These are phyloP conservation scores for Globisporangium paddicum DNA, from an alignment of 352 stramenopile species.

Conservation along the genomic window DNA sequence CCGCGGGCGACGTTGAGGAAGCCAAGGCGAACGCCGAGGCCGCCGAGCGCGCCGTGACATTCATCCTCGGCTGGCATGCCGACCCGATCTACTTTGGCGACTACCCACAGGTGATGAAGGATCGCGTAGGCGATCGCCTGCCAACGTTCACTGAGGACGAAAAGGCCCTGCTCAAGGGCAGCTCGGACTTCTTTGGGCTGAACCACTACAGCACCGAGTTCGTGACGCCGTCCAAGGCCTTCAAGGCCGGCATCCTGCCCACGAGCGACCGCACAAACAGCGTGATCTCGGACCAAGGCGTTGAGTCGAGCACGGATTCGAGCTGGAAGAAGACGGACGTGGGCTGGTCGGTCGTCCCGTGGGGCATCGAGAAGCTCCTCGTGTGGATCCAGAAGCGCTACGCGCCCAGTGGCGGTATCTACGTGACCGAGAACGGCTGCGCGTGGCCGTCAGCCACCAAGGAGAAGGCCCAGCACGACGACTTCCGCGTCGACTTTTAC, in stretches of 20 bases:
- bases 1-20: slow-evolving; percentile 31
- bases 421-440: slow-evolving; percentile 92
- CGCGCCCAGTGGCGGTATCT: slow-evolving; percentile 59
- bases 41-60: slow-evolving; percentile 77
- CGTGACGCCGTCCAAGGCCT: slow-evolving; percentile 32
- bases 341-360: slow-evolving; percentile 71
- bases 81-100: slow-evolving; percentile 91
- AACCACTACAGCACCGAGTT: slow-evolving; percentile 91
- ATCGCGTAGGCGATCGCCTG: slow-evolving; percentile 73
- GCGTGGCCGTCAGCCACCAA: slow-evolving; percentile 59
- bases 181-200: slow-evolving; percentile 92
- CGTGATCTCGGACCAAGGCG: slow-evolving; percentile 35
- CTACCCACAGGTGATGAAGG: slow-evolving; percentile 90
- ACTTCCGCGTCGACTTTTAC: slow-evolving; percentile 77
- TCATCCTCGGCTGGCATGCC: slow-evolving; percentile 89
- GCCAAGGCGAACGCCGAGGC: slow-evolving; percentile 60
- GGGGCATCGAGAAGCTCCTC: slow-evolving; percentile 85
- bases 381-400: slow-evolving; percentile 89
- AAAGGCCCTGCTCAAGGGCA: slow-evolving; percentile 71
- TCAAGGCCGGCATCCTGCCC: slow-evolving; percentile 11
- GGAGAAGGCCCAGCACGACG: slow-evolving; percentile 69
- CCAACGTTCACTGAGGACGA: slow-evolving; percentile 87
- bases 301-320: slow-evolving; percentile 22
- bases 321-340: slow-evolving; percentile 78
- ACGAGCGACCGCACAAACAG: slow-evolving; percentile 17